phyloP scores from a whole-genome alignment of 805 yeast species.

The Lipomyces orientalis region DNA sequence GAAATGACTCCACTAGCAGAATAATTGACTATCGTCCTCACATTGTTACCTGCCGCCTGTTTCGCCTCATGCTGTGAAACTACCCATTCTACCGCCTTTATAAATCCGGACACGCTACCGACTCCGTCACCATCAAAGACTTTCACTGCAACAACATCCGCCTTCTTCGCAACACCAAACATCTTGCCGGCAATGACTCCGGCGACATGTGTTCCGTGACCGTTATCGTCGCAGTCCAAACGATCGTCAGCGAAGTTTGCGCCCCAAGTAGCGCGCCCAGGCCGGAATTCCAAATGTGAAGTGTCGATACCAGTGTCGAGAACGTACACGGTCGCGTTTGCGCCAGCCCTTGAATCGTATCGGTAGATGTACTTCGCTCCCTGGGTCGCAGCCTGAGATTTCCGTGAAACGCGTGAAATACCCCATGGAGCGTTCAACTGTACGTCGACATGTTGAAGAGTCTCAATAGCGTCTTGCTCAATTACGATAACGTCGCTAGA shows the following conservation, averaged over 20 bases:
- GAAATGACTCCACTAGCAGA: conserved; percentile 94
- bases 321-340: conserved; percentile 59
- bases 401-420: neutral
- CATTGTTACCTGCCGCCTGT: conserved; percentile 43
- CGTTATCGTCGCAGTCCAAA: conserved; percentile 75
- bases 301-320: conserved; percentile 88
- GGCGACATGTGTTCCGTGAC: conserved; percentile 95
- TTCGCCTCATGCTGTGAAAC: conserved; percentile 62
- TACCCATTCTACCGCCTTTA: conserved; percentile 84
- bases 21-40: conserved; percentile 68
- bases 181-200: conserved; percentile 84
- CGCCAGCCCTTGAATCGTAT: conserved; percentile 20
- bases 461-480: no score
- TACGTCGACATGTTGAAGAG: no score
- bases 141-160: conserved; percentile 78
- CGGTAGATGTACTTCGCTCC: conserved; percentile 7
- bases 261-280: conserved; percentile 87
- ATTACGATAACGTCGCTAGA: no score
- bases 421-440: no score
- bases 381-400: conserved; percentile 1
- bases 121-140: conserved; percentile 79
- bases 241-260: conserved; percentile 74
- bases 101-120: conserved; percentile 82
- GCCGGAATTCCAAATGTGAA: conserved; percentile 71
- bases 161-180: conserved; percentile 84